Evolutionary conservation across 1,284 basidiomycete genomes (phyloP), one percentile per base, ranked within the genome.

Genomic region (Amylostereum areolatum): DNA sequence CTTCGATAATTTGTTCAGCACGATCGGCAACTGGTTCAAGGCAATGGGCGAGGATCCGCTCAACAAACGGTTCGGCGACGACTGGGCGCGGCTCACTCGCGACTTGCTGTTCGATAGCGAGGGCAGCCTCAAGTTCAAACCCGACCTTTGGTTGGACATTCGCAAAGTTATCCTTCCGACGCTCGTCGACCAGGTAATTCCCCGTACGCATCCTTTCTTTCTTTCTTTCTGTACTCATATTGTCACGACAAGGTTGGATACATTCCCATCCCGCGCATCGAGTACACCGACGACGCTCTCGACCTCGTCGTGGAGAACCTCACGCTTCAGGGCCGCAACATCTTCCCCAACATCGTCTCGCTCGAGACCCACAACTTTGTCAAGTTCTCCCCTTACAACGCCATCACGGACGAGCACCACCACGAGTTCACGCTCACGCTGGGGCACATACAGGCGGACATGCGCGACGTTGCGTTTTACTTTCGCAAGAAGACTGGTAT

Each of bases 231-330:
- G 24, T 29, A 24, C n/a, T 42, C 27, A 46, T 18, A 36, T 32
- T 25, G 1, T 12, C 12, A 9, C 4, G 40, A 11, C 31, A 34
- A 87, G 80, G 74, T 92, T 54, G 92, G 92, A 25, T 92, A 93
- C 66, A 69, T 98, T 49, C 95, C 95, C 27, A 93, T 97, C 56
- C 93, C 91, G 0, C 83, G 91, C 43, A 83, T 92, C 66, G 93
- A 97, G 68, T 95, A 93, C 71, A 85, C 83, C n/a, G 90, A 94
- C 64, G 83, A 88, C 46, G 66, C 77, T n/a, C 66, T 93, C 55
- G 92, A 95, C 59, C 75, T 96, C 46, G 90, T 97, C 51, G 82
- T 97, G 53, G 95, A 98, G 77, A 96, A 97, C 68, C 77, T 97
- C 31, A 86, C 91, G 3, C 77, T 97, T 18, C 88, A 92, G 53